Conservation (phyloP, 352 stramenopile genomes). For the Phytopythium litorale region DNA sequence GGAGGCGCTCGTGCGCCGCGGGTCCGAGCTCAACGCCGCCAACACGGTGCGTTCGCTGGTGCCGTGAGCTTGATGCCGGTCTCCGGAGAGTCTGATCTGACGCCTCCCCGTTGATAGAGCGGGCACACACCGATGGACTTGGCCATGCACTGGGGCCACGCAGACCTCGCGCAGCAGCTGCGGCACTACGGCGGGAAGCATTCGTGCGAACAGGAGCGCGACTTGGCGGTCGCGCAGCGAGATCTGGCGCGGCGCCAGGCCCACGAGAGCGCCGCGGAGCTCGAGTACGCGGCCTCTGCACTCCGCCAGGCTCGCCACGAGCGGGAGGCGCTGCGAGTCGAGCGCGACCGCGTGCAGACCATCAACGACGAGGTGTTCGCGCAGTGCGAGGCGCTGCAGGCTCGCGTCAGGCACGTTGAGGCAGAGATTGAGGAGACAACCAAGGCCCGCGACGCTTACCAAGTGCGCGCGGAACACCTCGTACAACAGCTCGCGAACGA, state of each 20-base stretch:
- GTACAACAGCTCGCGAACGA: slow-evolving; percentile 25
- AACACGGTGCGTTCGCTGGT: slow-evolving; percentile 20
- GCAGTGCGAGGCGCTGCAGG: slow-evolving; percentile 12
- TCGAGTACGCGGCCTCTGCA: slow-evolving; percentile 24
- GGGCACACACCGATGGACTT: slow-evolving; percentile 51
- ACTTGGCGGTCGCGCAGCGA: slow-evolving; percentile 48
- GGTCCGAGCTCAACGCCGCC: slow-evolving; percentile 35
- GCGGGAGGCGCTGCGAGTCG: slow-evolving; percentile 43
- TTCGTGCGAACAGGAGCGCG: slow-evolving; percentile 50
- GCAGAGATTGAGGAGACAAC: slow-evolving; percentile 16
- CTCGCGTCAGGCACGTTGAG: neutral
- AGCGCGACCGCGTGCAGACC: slow-evolving; percentile 35
- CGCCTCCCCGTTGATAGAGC: slow-evolving; percentile 7
- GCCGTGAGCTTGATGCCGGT: neutral
- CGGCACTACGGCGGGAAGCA: slow-evolving; percentile 58
- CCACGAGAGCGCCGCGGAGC: slow-evolving; percentile 28
- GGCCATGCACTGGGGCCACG: slow-evolving; percentile 52
- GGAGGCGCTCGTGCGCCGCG: slow-evolving; percentile 42
- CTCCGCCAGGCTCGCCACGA: slow-evolving; percentile 40
- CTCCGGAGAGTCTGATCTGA: too few species aligned
- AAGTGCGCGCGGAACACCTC: slow-evolving; percentile 25
- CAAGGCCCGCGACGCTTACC: slow-evolving; percentile 21
- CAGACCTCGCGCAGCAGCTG: slow-evolving; percentile 48
- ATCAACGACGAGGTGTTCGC: slow-evolving; percentile 14
- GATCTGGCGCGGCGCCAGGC: slow-evolving; percentile 37